Conservation (phyloP, 805 yeast genomes). For the Wickerhamiella slavikovae region DNA sequence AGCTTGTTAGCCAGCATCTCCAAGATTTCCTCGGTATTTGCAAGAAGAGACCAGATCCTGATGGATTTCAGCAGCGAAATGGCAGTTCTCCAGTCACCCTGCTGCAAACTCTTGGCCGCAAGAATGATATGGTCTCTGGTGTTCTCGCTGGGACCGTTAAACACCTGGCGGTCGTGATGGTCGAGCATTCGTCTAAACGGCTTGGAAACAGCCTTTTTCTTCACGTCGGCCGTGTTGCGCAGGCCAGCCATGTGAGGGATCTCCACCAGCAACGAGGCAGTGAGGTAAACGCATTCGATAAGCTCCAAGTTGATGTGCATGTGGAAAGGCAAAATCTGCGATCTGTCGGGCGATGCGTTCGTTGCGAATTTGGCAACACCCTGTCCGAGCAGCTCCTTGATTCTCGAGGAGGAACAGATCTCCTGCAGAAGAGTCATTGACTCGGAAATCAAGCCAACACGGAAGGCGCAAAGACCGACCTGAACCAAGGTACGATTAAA, state of each 20-base stretch:
- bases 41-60: slow-evolving; percentile 70
- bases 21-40: slow-evolving; percentile 39
- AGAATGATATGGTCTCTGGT: slow-evolving; percentile 83
- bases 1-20: slow-evolving; percentile 51
- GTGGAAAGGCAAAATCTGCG: slow-evolving; percentile 86
- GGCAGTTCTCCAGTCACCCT: slow-evolving; percentile 76
- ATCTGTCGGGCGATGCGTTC: slow-evolving; percentile 29
- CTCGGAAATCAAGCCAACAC: slow-evolving; percentile 68
- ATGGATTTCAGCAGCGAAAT: slow-evolving; percentile 50
- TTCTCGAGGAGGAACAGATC: slow-evolving; percentile 64
- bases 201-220: slow-evolving; percentile 49
- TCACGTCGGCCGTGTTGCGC: slow-evolving; percentile 28
- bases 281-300: slow-evolving; percentile 82
- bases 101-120: slow-evolving; percentile 73
- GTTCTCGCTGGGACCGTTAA: slow-evolving; percentile 95
- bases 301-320: slow-evolving; percentile 94
- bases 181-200: slow-evolving; percentile 83
- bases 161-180: slow-evolving; percentile 80
- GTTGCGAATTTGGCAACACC: slow-evolving; percentile 42
- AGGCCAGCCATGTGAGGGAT: slow-evolving; percentile 75
- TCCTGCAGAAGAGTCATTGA: slow-evolving; percentile 75
- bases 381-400: slow-evolving; percentile 87
- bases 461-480: slow-evolving; percentile 88
- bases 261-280: slow-evolving; percentile 74
- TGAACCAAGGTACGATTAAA: slow-evolving; percentile 93